phyloP scores from a whole-genome alignment of 768 basidiomycete species.

The Tylopilus sp. region DNA sequence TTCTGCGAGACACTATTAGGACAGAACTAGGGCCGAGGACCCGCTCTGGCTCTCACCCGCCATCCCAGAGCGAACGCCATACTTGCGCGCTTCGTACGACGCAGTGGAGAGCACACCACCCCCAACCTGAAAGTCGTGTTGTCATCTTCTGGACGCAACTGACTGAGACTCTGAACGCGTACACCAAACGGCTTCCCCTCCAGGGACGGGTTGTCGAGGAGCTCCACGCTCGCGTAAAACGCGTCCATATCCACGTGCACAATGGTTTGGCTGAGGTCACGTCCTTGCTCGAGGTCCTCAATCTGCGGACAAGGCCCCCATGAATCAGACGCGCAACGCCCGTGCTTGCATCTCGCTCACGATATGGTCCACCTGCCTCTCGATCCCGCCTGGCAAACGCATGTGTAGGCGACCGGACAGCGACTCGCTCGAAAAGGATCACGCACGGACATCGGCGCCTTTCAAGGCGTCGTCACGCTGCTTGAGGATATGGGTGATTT shows the following conservation, averaged over 20 bases:
- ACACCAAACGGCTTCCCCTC: slow-evolving; percentile 75
- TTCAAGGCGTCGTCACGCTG: slow-evolving; percentile 56
- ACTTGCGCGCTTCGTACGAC: slow-evolving; percentile 89
- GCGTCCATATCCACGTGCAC: slow-evolving; percentile 98
- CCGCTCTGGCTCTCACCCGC: slow-evolving; percentile 50
- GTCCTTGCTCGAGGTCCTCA: slow-evolving; percentile 62
- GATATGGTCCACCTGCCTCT: slow-evolving; percentile 62
- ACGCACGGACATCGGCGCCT: slow-evolving; percentile 55
- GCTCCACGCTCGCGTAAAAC: slow-evolving; percentile 82
- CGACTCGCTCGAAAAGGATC: not conserved
- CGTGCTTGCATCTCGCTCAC: slow-evolving; percentile 41
- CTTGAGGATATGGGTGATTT: slow-evolving; percentile 67
- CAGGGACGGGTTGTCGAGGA: slow-evolving; percentile 60
- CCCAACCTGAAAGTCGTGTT: slow-evolving; percentile 52
- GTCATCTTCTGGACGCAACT: slow-evolving; percentile 1
- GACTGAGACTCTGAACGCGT: slow-evolving; percentile 12
- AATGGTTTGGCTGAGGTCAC: slow-evolving; percentile 81
- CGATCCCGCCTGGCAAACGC: slow-evolving; percentile 47
- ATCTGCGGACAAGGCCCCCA: slow-evolving; percentile 37
- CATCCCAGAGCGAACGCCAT: slow-evolving; percentile 93
- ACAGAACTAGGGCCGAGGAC: not conserved
- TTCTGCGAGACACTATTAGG: slow-evolving; percentile 39
- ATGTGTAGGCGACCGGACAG: not conserved
- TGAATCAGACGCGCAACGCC: not conserved
- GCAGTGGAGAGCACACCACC: slow-evolving; percentile 84